Percentiles rank a stretch among this genome's conserved stretches.
Evolutionary conservation across 2,329 filamentous ascomycete genomes (phyloP).

Genomic region (Penicillium hordei): DNA sequence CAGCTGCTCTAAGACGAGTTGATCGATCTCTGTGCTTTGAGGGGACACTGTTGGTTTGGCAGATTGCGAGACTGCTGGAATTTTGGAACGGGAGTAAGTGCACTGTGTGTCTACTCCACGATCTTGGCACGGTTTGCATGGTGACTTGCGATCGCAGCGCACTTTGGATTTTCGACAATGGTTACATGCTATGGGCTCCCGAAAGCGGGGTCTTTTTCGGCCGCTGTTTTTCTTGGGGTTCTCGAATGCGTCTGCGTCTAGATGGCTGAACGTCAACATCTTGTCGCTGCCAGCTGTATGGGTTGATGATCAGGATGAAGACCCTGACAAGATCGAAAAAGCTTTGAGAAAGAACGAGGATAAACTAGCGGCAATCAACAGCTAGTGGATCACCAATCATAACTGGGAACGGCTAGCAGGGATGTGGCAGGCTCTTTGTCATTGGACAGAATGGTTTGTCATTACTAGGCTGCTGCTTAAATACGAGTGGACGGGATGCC

Average conservation of each 20-base stretch:
- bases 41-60: neutral
- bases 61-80: neutral
- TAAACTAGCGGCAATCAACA: neutral
- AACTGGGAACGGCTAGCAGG: too few relatives aligned
- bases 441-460: too few relatives aligned
- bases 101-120: neutral
- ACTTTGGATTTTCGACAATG: slow-evolving; percentile 5
- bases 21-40: neutral
- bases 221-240: slow-evolving; percentile 8
- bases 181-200: slow-evolving; percentile 1
- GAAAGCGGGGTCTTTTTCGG: slow-evolving; percentile 1
- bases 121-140: slow-evolving; percentile 10
- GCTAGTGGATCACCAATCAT: too few relatives aligned
- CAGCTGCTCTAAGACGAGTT: neutral
- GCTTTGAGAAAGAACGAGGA: neutral
- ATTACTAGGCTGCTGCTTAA: too few relatives aligned
- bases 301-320: neutral
- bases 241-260: neutral
- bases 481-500: too few relatives aligned
- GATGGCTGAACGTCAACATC: neutral
- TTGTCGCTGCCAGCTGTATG: neutral
- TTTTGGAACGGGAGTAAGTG: neutral
- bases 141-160: slow-evolving; percentile 8
- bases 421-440: too few relatives aligned
- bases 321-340: neutral